Percentiles rank a stretch among this genome's conserved stretches.
These are phyloP conservation scores for Epichloe bromicola DNA, from an alignment of 2,329 filamentous ascomycete genomes.

Conservation along the genomic window DNA sequence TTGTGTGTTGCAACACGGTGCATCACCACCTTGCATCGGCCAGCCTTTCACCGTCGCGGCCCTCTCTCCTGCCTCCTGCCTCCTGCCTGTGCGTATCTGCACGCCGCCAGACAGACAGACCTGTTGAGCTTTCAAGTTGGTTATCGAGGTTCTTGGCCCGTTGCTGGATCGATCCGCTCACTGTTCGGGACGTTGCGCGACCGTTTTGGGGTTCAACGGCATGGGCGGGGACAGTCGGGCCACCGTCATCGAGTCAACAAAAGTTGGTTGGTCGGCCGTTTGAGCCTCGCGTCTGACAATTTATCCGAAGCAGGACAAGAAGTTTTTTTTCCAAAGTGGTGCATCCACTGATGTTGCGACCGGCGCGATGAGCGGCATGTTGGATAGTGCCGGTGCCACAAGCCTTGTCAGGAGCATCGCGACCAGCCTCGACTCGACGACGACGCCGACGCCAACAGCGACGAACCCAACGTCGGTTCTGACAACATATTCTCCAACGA, in stretches of 20 bases:
- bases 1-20: neutral
- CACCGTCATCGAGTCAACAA: neutral
- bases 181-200: neutral
- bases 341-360: neutral
- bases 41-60: neutral
- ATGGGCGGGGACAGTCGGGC: neutral
- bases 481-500: slow-evolving; percentile 2
- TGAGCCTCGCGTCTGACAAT: neutral
- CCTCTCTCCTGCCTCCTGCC: neutral
- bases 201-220: neutral
- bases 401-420: neutral
- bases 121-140: neutral
- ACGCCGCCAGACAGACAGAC: neutral
- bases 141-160: neutral
- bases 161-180: neutral
- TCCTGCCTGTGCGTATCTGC: neutral
- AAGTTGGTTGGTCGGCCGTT: neutral
- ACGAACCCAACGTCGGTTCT: neutral
- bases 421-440: neutral
- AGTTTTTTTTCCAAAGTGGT: neutral
- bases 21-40: neutral
- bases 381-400: neutral
- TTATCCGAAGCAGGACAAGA: too few species aligned
- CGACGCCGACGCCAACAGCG: neutral
- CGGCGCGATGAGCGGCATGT: neutral